phyloP scores from a whole-genome alignment of 768 basidiomycete genomes.

The Infundibulicybe gibba region DNA sequence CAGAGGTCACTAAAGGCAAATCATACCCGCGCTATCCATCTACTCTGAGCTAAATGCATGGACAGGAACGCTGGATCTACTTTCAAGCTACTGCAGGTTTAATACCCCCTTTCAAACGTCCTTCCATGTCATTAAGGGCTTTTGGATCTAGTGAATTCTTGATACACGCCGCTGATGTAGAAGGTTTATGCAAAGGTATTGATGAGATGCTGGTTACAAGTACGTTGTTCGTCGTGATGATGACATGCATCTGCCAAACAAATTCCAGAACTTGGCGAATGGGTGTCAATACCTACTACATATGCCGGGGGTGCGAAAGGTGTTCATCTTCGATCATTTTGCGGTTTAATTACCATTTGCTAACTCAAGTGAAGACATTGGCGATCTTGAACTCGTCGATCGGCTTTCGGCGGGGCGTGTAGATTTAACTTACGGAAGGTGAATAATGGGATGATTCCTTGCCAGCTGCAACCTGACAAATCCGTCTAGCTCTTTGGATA shows the following conservation, averaged over 20 bases:
- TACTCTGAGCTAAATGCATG: not conserved
- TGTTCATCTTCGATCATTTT: conserved; percentile 22
- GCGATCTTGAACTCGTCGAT: conserved; percentile 80
- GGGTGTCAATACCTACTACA: conserved; percentile 89
- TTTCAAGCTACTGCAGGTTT: conserved; percentile 82
- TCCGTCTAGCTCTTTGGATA: conserved; percentile 50
- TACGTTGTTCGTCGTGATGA: conserved; percentile 29
- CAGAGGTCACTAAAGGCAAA: conserved; percentile 82
- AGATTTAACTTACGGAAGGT: conserved; percentile 87
- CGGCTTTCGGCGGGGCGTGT: conserved; percentile 78
- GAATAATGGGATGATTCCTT: not conserved
- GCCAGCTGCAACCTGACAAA: not conserved
- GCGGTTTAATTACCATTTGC: not conserved
- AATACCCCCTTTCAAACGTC: not conserved
- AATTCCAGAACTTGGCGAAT: conserved; percentile 76
- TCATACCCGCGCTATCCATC: not conserved
- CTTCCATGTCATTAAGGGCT: conserved; percentile 1
- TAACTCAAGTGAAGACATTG: conserved; percentile 48
- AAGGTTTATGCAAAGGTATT: conserved; percentile 95
- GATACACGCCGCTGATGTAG: conserved; percentile 98
- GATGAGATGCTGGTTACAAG: conserved; percentile 85
- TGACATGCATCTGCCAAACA: conserved; percentile 7
- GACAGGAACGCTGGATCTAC: conserved; percentile 70
- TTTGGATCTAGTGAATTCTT: conserved; percentile 74
- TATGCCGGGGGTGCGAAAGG: conserved; percentile 97